Conservation (phyloP, 495 filamentous ascomycete species). For the Aspergillus sclerotiicarbonarius region DNA sequence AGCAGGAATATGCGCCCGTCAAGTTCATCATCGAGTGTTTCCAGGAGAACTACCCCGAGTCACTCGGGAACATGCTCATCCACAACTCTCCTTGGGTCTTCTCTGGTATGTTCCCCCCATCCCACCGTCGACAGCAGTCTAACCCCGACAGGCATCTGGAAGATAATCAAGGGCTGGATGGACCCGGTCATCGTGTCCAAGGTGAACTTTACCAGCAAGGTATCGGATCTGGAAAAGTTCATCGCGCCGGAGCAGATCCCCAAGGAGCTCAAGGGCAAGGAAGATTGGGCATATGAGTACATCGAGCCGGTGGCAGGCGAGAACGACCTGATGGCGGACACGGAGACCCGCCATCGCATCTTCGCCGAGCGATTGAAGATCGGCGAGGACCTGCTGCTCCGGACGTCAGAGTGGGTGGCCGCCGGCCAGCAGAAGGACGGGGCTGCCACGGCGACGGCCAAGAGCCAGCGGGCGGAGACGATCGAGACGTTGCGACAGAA, state of each 20-base stretch:
- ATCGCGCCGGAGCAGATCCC: constrained; percentile 66
- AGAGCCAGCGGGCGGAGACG: constrained; percentile 57
- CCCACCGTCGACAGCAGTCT: neutral
- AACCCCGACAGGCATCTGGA: constrained; percentile 62
- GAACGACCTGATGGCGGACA: constrained; percentile 68
- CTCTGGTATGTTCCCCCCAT: constrained; percentile 52
- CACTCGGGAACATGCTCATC: constrained; percentile 77
- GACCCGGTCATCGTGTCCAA: constrained; percentile 94
- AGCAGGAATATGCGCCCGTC: constrained; percentile 84
- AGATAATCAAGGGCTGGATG: constrained; percentile 88
- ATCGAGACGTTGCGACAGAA: constrained; percentile 62
- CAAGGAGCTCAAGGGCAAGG: constrained; percentile 75
- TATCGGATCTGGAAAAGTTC: constrained; percentile 72
- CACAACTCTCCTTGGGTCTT: constrained; percentile 97
- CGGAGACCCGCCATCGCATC: constrained; percentile 56
- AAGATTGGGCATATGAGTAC: constrained; percentile 79
- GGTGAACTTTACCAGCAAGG: constrained; percentile 83
- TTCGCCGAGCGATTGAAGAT: constrained; percentile 55
- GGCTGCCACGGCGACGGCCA: constrained; percentile 37
- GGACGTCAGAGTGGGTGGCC: constrained; percentile 67
- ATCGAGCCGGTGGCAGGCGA: constrained; percentile 71
- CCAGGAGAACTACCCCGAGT: constrained; percentile 95
- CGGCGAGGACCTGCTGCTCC: constrained; percentile 64
- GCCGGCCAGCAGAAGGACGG: constrained; percentile 38
- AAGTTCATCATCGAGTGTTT: constrained; percentile 98